phyloP scores from a whole-genome alignment of 495 filamentous ascomycete species.

The Aspergillus mulundensis region DNA sequence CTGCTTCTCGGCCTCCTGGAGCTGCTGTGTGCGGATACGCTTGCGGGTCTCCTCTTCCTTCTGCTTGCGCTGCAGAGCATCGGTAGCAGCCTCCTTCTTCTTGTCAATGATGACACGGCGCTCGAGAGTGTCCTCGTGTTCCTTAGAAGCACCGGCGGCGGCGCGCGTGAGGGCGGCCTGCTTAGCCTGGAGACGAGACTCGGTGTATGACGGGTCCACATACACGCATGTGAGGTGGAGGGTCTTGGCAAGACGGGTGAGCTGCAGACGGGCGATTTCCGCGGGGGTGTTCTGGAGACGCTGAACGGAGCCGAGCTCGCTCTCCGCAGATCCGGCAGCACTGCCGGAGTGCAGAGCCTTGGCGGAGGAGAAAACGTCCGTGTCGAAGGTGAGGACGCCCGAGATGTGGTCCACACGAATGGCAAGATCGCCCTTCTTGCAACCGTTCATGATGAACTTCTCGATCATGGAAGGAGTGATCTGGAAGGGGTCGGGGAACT shows the following conservation, averaged over 20 bases:
- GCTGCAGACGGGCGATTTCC: slow-evolving; percentile 93
- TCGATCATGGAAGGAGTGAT: slow-evolving; percentile 88
- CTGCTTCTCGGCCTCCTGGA: slow-evolving; percentile 80
- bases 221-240: slow-evolving; percentile 92
- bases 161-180: slow-evolving; percentile 75
- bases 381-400: slow-evolving; percentile 92
- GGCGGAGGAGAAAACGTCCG: slow-evolving; percentile 94
- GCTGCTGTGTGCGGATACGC: slow-evolving; percentile 74
- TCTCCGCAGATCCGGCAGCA: slow-evolving; percentile 82
- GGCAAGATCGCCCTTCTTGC: slow-evolving; percentile 97
- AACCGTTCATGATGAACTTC: slow-evolving; percentile 99
- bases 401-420: slow-evolving; percentile 95
- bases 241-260: slow-evolving; percentile 84
- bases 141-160: slow-evolving; percentile 79
- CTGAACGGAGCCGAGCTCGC: slow-evolving; percentile 79
- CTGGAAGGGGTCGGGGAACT: slow-evolving; percentile 97
- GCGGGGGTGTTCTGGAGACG: slow-evolving; percentile 95
- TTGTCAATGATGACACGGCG: slow-evolving; percentile 89
- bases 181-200: slow-evolving; percentile 72
- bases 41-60: slow-evolving; percentile 88
- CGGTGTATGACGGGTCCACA: slow-evolving; percentile 83
- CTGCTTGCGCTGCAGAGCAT: slow-evolving; percentile 77
- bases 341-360: slow-evolving; percentile 88
- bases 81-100: slow-evolving; percentile 90
- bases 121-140: slow-evolving; percentile 83